Base-by-base conservation (phyloP, 331 rosid genomes). In the Saraca asoca region DNA sequence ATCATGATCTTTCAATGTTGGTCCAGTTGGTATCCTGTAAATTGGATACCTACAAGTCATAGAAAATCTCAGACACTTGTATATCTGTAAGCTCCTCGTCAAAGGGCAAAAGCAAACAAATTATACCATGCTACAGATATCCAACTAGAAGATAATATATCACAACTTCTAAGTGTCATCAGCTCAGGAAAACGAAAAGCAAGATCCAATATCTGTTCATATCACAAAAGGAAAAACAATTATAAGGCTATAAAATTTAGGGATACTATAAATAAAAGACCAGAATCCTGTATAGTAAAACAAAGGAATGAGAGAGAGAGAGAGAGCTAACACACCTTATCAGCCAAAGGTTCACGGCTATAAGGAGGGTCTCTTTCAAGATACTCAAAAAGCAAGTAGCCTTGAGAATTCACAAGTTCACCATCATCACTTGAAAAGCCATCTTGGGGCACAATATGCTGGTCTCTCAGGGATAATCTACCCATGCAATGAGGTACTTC, bases 21-120 rank as follows among this genome's bases (percentile, higher is more conserved):
- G 95, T 39, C 98, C 98, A n/a, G 89, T 88, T 64, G 98, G 98
- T 72, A 89, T 91, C 80, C 98, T 77, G 75, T 91, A 91, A 63
- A 91, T 91, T 9, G 96, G 98, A 80, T 91, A 91, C 98, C 98
- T 91, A 69, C 67, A 83, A 67, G 42, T 8, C 49, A 69, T 33
- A 12, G 63, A 60, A 43, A 64, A 13, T 42, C 17, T 70, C 53
- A 73, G 64, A 33, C 51, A 9, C 33, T 12, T 20, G 20, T 17
- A 18, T 59, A 45, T 7, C 37, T 11, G 20, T 12, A 53, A 54
- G 57, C 35, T 14, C 9, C 24, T 31, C 64, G 70, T 54, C 41
- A 55, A 62, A 66, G n/a, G 12, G 57, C 69, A 72, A 2, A 12
- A 58, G 48, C 68, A 29, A 69, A 69, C 64, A 51, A 50, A 68